Conservation (phyloP, 495 filamentous ascomycete species). For the Glarea lozoyensis region DNA sequence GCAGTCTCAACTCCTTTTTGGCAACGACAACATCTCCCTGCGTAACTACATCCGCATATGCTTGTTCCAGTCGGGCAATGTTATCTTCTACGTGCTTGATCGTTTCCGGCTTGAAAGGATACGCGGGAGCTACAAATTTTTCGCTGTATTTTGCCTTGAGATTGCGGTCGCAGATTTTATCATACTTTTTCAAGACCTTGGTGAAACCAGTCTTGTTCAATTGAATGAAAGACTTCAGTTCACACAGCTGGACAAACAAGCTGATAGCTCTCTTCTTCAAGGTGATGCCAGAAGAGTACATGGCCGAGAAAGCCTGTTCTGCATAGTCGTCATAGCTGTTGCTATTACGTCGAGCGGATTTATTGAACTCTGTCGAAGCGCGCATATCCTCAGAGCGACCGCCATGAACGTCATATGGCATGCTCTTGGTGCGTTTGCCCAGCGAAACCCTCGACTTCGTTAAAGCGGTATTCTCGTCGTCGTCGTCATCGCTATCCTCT, state of each 20-base stretch:
- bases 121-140: constrained; percentile 57
- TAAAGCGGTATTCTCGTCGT: constrained; percentile 53
- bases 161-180: constrained; percentile 83
- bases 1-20: constrained; percentile 75
- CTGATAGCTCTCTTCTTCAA: constrained; percentile 84
- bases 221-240: constrained; percentile 91
- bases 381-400: constrained; percentile 40
- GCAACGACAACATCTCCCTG: constrained; percentile 66
- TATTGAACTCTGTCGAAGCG: constrained; percentile 40
- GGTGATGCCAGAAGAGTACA: constrained; percentile 76
- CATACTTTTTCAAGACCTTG: constrained; percentile 97
- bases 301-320: constrained; percentile 56
- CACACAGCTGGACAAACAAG: constrained; percentile 88
- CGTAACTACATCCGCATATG: constrained; percentile 75
- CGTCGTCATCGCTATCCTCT: constrained; percentile 56
- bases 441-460: constrained; percentile 25
- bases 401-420: constrained; percentile 24
- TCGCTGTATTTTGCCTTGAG: constrained; percentile 69
- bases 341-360: constrained; percentile 38
- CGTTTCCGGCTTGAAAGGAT: constrained; percentile 67
- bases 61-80: constrained; percentile 62
- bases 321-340: constrained; percentile 60
- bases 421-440: constrained; percentile 27
- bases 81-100: constrained; percentile 59
- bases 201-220: constrained; percentile 93